Conservation (phyloP, 2,329 filamentous ascomycete genomes). For the Beauveria sp. region DNA sequence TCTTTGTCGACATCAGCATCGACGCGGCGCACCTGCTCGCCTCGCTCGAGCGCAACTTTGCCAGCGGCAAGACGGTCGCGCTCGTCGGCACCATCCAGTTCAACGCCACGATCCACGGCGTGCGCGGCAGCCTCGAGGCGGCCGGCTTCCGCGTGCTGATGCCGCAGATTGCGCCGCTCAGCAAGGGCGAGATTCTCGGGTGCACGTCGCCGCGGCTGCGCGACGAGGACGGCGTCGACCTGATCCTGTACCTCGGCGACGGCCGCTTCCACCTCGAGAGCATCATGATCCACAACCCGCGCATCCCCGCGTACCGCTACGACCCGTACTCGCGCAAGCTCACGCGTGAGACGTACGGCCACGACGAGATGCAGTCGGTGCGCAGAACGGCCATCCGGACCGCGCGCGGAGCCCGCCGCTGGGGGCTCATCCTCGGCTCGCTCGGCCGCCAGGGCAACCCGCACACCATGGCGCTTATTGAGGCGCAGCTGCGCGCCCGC, state of each 20-base stretch:
- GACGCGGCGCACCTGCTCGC: constrained; percentile 81
- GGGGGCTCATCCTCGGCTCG: constrained; percentile 90
- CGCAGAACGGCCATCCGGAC: constrained; percentile 68
- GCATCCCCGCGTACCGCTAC: constrained; percentile 86
- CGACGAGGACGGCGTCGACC: constrained; percentile 54
- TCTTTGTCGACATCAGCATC: constrained; percentile 97
- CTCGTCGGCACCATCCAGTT: constrained; percentile 98
- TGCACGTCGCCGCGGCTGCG: constrained; percentile 78
- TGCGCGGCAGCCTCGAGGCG: constrained; percentile 67
- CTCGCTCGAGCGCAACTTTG: constrained; percentile 83
- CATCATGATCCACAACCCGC: constrained; percentile 97
- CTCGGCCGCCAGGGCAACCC: constrained; percentile 93
- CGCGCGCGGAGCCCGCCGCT: constrained; percentile 73
- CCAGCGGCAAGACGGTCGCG: constrained; percentile 76
- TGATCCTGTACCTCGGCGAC: constrained; percentile 84
- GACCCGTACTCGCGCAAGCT: constrained; percentile 92
- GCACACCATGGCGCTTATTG: constrained; percentile 81
- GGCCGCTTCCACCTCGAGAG: constrained; percentile 94
- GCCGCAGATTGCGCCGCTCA: constrained; percentile 86
- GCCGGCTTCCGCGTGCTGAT: constrained; percentile 81
- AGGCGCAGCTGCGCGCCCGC: constrained; percentile 61
- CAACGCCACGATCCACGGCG: constrained; percentile 90
- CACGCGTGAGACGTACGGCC: constrained; percentile 85
- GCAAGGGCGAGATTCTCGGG: constrained; percentile 88
- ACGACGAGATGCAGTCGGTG: constrained; percentile 80